Evolutionary conservation across 192 early-diverging fungal genomes (phyloP).

Genomic region (Mortierella claussenii): DNA sequence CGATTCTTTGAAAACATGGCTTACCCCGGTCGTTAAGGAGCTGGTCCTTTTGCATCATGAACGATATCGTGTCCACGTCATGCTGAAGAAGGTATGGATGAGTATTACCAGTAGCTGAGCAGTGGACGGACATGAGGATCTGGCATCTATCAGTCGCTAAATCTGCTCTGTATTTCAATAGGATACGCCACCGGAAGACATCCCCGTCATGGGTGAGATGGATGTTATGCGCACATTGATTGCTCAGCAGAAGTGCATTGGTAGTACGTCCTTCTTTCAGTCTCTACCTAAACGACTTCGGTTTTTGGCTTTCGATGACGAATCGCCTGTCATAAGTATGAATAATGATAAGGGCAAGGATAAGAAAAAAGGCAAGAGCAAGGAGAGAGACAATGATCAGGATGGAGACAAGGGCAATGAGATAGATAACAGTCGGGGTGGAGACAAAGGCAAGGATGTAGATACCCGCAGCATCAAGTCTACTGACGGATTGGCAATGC

Average conservation of each 20-base stretch:
- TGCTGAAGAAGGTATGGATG: constrained; percentile 26
- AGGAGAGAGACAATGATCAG: no score
- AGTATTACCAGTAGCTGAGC: no score
- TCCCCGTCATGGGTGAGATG: constrained; percentile 1
- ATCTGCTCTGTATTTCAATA: no score
- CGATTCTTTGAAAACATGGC: constrained; percentile 35
- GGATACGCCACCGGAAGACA: neutral
- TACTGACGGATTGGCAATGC: neutral
- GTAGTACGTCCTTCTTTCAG: constrained; percentile 4
- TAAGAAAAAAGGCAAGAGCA: no score
- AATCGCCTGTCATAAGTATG: neutral
- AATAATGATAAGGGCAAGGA: no score
- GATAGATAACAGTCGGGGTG: no score
- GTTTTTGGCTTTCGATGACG: constrained; percentile 9
- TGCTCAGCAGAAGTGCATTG: constrained; percentile 8
- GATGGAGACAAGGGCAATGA: no score
- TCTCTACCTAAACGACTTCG: neutral
- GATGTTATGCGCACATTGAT: constrained; percentile 25
- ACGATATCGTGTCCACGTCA: constrained; percentile 10
- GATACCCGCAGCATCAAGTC: neutral
- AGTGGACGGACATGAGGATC: no score
- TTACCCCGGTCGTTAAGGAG: constrained; percentile 22
- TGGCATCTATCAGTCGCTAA: no score
- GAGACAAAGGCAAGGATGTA: no score
- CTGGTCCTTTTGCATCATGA: constrained; percentile 23